Base-by-base conservation (phyloP, 1,139 yeast species). In the Kodamaea ohmeri region DNA sequence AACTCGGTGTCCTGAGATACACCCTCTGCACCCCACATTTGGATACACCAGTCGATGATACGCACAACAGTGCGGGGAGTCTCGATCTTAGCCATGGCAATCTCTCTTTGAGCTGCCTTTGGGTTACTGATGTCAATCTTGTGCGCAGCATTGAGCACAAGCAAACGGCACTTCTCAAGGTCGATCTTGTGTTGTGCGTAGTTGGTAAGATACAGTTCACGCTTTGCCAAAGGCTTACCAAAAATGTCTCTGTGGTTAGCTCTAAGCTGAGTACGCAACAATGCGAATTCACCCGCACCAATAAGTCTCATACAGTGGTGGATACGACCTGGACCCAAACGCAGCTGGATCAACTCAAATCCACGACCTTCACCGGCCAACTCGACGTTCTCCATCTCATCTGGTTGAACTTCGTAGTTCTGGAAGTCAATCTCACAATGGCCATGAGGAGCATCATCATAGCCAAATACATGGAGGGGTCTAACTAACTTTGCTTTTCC, bases 381-480 rank as follows among this genome's bases (percentile, higher is more conserved):
- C 15, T 73, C 56, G n/a, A 51, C 52, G 45, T 67, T 51, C 6
- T 61, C 58, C 62, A 60, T 65, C 30, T 65, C 72, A 9, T 63
- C 67, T 3, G 47, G 38, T 3, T 80, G 72, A 8, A 80, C 70
- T 44, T 71, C 78, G 47, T 68, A 74, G 52, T 76, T 61, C 31
- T 66, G 60, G 55, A 82, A 81, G 36, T 61, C 64, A 46, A 82
- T 68, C 55, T 81, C 87, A 63, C 77, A 75, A 53, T 81, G 88
- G 7, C 88, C 88, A 53, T 81, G 87, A 5, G 88, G 88, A 25
- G 86, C 86, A 53, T 80, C 87, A 50, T 80, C 87, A 47, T 66
- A 79, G 7, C 87, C 87, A 53, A 76, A 75, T 2, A 81, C 80
- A 9, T 57, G 50, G 53, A 80, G 65, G 5, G 86, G 83, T 37